A percentile compares a stretch with the other conserved stretches of the same genome.
phyloP scores from a whole-genome alignment of 1,284 basidiomycete genomes.

The Heliocybe sulcata region DNA sequence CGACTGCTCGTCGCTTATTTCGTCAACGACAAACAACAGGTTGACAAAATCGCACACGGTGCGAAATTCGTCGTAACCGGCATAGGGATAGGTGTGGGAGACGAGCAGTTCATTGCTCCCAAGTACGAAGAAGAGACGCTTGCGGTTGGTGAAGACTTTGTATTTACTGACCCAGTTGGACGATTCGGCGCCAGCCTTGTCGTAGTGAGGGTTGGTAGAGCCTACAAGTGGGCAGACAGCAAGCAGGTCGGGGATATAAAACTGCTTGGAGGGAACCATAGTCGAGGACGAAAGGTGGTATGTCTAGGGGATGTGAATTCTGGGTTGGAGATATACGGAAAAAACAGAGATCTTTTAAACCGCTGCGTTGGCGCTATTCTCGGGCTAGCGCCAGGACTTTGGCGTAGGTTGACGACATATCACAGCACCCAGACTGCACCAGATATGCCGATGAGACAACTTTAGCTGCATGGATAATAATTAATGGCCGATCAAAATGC shows the following conservation, averaged over 20 bases:
- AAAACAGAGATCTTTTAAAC: too few species aligned
- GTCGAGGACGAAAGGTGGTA: not conserved
- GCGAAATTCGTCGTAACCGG: slow-evolving; percentile 49
- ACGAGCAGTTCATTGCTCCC: slow-evolving; percentile 57
- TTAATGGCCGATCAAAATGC: too few species aligned
- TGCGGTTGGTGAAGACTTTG: slow-evolving; percentile 50
- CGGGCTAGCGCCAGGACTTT: too few species aligned
- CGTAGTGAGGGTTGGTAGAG: slow-evolving; percentile 46
- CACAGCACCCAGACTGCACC: too few species aligned
- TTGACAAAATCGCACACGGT: slow-evolving; percentile 62
- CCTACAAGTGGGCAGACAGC: slow-evolving; percentile 37
- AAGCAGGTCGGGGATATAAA: slow-evolving; percentile 52
- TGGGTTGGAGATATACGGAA: too few species aligned
- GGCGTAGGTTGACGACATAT: too few species aligned
- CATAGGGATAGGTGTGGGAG: slow-evolving; percentile 55
- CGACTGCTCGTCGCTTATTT: slow-evolving; percentile 62
- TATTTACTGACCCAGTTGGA: slow-evolving; percentile 57
- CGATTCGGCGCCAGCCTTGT: slow-evolving; percentile 45
- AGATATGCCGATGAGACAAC: too few species aligned
- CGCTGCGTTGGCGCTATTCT: too few species aligned
- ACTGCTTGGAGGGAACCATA: slow-evolving; percentile 23
- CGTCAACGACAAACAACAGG: slow-evolving; percentile 61
- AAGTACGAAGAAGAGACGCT: slow-evolving; percentile 52
- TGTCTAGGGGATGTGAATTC: too few species aligned
- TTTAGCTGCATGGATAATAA: too few species aligned